Percentiles rank a stretch among this genome's conserved stretches.
Conservation (phyloP, 2,329 filamentous ascomycete species). For the Didymellaceae sp. region DNA sequence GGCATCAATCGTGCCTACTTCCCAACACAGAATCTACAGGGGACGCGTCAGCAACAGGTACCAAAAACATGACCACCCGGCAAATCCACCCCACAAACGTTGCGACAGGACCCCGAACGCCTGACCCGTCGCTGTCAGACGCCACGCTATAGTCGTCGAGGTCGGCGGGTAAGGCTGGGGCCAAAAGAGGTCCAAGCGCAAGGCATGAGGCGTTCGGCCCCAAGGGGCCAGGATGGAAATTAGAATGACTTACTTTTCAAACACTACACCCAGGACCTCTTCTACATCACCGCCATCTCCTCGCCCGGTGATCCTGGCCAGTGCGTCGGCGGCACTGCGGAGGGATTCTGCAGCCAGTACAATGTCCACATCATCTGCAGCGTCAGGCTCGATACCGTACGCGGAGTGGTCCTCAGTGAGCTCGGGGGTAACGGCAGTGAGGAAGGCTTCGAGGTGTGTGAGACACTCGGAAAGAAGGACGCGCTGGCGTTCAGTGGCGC, state of each 20-base stretch:
- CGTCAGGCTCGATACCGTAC: constrained; percentile 2
- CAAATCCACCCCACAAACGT: background rate
- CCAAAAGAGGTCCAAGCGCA: constrained; percentile 8
- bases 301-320: constrained; percentile 83
- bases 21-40: constrained; percentile 29
- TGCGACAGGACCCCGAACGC: background rate
- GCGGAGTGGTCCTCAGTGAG: constrained; percentile 12
- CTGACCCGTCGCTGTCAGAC: constrained; percentile 22
- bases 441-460: constrained; percentile 74
- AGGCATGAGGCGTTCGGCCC: background rate
- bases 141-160: constrained; percentile 31
- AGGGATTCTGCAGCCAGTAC: constrained; percentile 91
- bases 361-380: constrained; percentile 66
- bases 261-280: constrained; percentile 93
- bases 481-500: constrained; percentile 88
- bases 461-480: constrained; percentile 79
- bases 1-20: constrained; percentile 14
- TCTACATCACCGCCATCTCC: constrained; percentile 90
- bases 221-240: background rate
- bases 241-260: constrained; percentile 79
- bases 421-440: constrained; percentile 59
- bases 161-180: constrained; percentile 1
- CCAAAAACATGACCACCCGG: background rate
- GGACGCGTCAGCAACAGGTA: background rate
- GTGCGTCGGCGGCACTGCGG: constrained; percentile 56